phyloP scores from a whole-genome alignment of 2,329 filamentous ascomycete species.

The Cordyceps pruinosa region DNA sequence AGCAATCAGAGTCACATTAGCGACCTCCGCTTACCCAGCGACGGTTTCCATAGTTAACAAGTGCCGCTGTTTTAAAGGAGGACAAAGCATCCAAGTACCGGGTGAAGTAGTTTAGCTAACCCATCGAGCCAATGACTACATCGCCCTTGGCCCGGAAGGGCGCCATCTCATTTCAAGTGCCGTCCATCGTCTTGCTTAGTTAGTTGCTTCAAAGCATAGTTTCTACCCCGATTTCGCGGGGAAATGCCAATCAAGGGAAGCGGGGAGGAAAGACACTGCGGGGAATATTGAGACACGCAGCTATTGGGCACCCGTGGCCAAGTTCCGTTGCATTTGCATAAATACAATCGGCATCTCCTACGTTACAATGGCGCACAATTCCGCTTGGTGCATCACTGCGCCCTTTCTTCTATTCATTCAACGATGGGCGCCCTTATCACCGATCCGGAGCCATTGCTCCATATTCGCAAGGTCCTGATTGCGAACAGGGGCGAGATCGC shows the following conservation, averaged over 20 bases:
- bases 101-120: no score
- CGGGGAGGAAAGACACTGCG: neutral
- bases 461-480: conserved; percentile 34
- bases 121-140: no score
- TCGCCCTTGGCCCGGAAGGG: no score
- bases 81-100: no score
- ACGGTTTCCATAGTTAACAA: no score
- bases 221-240: neutral
- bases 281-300: neutral
- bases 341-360: neutral
- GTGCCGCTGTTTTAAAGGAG: no score
- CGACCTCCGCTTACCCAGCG: no score
- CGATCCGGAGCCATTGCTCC: conserved; percentile 18
- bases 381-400: neutral
- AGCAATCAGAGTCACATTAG: no score
- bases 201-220: neutral
- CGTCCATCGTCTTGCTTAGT: no score
- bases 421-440: conserved; percentile 26
- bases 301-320: neutral
- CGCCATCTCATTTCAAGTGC: no score
- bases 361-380: no score
- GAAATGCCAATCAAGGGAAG: neutral
- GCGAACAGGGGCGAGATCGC: conserved; percentile 56
- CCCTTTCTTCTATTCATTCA: neutral
- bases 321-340: neutral